Percentiles rank a stretch among this genome's conserved stretches.
Conservation (phyloP, 352 stramenopile species). For the Pythium aphanidermatum region DNA sequence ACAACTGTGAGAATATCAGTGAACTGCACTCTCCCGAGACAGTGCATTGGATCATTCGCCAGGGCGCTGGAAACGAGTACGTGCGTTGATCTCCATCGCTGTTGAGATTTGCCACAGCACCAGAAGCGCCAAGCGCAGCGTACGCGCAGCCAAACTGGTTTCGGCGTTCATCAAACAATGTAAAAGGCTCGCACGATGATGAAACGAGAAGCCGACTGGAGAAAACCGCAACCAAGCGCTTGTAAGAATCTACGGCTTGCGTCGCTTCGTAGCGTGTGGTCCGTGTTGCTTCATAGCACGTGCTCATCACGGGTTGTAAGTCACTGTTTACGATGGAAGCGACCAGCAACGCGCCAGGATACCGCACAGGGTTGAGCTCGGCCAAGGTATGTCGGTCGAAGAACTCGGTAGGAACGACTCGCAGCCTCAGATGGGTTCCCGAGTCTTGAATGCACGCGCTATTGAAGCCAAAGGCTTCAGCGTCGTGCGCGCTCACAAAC, state of each 20-base stretch:
- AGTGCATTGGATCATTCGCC: conserved; percentile 36
- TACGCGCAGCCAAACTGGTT: conserved; percentile 29
- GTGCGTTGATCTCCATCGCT: conserved; percentile 9
- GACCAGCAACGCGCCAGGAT: conserved; percentile 22
- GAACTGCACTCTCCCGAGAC: conserved; percentile 31
- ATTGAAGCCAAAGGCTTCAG: conserved; percentile 20
- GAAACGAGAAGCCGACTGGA: conserved; percentile 22
- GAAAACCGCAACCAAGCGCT: conserved; percentile 18
- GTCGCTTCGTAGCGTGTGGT: conserved; percentile 13
- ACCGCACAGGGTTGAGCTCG: conserved; percentile 27
- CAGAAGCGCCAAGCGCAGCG: conserved; percentile 24
- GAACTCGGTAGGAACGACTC: conserved; percentile 28
- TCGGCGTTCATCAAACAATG: conserved; percentile 15
- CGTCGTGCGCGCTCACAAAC: conserved; percentile 19
- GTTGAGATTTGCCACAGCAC: conserved; percentile 18
- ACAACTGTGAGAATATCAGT: conserved; percentile 32
- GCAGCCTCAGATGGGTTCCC: conserved; percentile 23
- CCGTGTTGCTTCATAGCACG: conserved; percentile 8
- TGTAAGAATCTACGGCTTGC: conserved; percentile 11
- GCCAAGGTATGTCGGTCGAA: conserved; percentile 21
- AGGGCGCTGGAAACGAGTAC: conserved; percentile 28
- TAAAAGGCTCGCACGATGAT: conserved; percentile 19
- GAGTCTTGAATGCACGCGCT: conserved; percentile 16
- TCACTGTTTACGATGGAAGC: conserved; percentile 16
- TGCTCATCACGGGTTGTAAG: conserved; percentile 18